phyloP scores from a whole-genome alignment of 2,329 filamentous ascomycete genomes.

The Hymenoscyphus infarciens region DNA sequence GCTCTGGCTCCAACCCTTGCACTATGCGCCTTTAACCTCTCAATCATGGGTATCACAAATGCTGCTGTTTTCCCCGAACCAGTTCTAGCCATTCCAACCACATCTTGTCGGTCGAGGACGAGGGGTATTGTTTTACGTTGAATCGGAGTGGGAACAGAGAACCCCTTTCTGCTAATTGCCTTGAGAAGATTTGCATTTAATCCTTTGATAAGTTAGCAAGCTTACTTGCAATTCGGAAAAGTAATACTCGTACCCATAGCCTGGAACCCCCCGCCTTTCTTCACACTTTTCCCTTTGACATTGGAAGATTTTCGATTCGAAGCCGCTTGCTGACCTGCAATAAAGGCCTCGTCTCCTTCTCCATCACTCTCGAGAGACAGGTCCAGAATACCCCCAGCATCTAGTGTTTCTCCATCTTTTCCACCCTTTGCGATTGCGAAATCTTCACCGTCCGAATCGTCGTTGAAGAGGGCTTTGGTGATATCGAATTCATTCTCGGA shows the following conservation, averaged over 20 bases:
- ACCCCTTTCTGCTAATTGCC: constrained; percentile 89
- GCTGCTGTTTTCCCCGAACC: constrained; percentile 97
- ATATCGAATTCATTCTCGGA: constrained; percentile 95
- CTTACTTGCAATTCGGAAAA: neutral
- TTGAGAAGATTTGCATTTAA: constrained; percentile 81
- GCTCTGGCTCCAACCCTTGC: constrained; percentile 81
- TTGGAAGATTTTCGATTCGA: constrained; percentile 83
- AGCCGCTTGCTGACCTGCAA: constrained; percentile 80
- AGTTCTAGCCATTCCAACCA: constrained; percentile 99
- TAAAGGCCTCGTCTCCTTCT: constrained; percentile 81
- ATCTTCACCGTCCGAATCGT: constrained; percentile 47
- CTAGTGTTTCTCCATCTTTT: constrained; percentile 47
- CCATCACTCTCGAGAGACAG: constrained; percentile 51
- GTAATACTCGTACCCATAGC: constrained; percentile 68
- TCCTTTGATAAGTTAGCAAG: constrained; percentile 43
- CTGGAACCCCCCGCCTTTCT: constrained; percentile 96
- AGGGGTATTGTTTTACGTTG: constrained; percentile 95
- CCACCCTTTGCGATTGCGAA: constrained; percentile 31
- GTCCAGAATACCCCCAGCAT: constrained; percentile 60
- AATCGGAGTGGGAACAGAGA: constrained; percentile 93
- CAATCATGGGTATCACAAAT: constrained; percentile 98
- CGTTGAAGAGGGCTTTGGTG: constrained; percentile 69
- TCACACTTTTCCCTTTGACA: constrained; percentile 77
- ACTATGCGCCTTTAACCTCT: constrained; percentile 85
- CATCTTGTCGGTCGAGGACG: constrained; percentile 83